Percentiles rank a stretch among this genome's conserved stretches.
Evolutionary conservation across 1,284 basidiomycete species (phyloP).

Genomic region (Ustilago vetiveriae): DNA sequence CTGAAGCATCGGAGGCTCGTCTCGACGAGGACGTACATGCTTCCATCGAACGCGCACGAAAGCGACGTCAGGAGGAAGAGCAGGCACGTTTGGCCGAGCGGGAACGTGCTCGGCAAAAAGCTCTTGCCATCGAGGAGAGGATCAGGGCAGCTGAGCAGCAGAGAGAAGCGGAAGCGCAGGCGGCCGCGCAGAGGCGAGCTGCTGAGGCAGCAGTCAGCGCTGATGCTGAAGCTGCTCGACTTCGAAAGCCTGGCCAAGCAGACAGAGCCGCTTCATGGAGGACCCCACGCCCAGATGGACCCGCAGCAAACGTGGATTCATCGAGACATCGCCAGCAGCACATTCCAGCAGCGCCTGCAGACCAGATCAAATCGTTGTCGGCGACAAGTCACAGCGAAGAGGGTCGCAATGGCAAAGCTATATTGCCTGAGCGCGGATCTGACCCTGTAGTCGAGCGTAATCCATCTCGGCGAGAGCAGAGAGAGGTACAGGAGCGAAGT

Average conservation of each 20-base stretch:
- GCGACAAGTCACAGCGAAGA: constrained; percentile 1
- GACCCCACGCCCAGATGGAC: constrained; percentile 15
- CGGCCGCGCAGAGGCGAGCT: constrained; percentile 23
- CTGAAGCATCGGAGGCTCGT: neutral
- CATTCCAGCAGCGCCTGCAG: constrained; percentile 1
- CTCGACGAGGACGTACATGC: constrained; percentile 56
- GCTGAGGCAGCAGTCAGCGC: constrained; percentile 11
- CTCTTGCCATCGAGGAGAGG: constrained; percentile 58
- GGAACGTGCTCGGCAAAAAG: constrained; percentile 61
- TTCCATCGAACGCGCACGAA: constrained; percentile 62
- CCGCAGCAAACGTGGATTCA: neutral
- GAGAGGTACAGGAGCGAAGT: neutral
- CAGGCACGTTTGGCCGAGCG: constrained; percentile 51
- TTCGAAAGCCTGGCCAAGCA: constrained; percentile 31
- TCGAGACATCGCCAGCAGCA: constrained; percentile 12
- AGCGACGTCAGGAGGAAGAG: constrained; percentile 63
- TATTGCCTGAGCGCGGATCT: constrained; percentile 7
- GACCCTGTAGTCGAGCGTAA: constrained; percentile 9
- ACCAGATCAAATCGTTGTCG: neutral
- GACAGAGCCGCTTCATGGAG: constrained; percentile 43
- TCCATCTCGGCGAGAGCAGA: constrained; percentile 14
- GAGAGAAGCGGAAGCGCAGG: constrained; percentile 39
- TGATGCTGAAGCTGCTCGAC: neutral
- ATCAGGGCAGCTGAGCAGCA: constrained; percentile 51
- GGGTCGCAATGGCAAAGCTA: constrained; percentile 6